Evolutionary conservation across 345 rosid genomes (phyloP).

Genomic region (Clausena lansium): DNA sequence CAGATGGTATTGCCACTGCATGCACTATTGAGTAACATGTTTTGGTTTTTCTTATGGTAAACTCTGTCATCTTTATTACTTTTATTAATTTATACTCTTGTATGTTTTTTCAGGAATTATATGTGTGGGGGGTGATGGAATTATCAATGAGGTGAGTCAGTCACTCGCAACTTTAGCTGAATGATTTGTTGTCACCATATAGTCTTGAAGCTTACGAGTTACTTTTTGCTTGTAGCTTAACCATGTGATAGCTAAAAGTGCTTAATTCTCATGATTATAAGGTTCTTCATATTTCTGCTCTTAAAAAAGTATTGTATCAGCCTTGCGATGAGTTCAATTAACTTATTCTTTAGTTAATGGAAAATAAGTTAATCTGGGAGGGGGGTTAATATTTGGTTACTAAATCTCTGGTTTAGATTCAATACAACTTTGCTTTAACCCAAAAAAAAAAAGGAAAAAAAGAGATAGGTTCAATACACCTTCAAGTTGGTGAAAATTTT

Average conservation of each 20-base stretch:
- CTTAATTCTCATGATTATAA: background rate
- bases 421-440: background rate
- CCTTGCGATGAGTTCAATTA: too few relatives aligned
- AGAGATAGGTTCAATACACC: too few relatives aligned
- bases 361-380: background rate
- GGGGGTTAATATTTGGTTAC: background rate
- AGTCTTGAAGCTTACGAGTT: slow-evolving; percentile 11
- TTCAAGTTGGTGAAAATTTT: background rate
- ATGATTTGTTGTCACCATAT: slow-evolving; percentile 10
- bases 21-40: slow-evolving; percentile 17
- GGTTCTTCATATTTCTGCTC: background rate
- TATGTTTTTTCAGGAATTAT: slow-evolving; percentile 67
- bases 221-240: background rate
- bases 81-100: slow-evolving; percentile 21
- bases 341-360: background rate
- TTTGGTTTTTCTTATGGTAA: slow-evolving; percentile 9
- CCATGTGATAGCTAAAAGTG: background rate
- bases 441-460: too few relatives aligned
- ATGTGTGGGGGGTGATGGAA: slow-evolving; percentile 98
- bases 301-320: too few relatives aligned
- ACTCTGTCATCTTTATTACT: slow-evolving; percentile 8
- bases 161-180: slow-evolving; percentile 13
- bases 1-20: slow-evolving; percentile 62
- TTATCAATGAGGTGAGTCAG: slow-evolving; percentile 90
- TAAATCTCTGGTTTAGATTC: background rate